Evolutionary conservation across 2,329 filamentous ascomycete species (phyloP).

Genomic region (Exophiala phaeomuriformis): DNA sequence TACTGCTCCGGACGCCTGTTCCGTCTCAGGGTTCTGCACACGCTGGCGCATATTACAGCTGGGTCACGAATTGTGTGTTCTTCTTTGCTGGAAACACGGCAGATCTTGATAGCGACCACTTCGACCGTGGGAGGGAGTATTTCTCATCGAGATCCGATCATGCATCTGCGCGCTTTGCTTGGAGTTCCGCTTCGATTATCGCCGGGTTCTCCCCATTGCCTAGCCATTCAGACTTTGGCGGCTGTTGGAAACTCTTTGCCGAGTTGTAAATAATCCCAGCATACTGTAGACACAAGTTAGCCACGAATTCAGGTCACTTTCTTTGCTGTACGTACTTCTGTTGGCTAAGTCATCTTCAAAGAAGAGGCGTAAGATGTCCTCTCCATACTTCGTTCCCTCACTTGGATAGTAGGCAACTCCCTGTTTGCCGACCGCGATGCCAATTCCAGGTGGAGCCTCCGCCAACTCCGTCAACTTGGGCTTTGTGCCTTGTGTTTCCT

Average conservation of each 20-base stretch:
- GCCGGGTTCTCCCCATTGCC: no score
- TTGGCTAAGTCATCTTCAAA: constrained; percentile 64
- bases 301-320: not conserved
- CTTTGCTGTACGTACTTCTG: constrained; percentile 38
- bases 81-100: no score
- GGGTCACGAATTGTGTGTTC: no score
- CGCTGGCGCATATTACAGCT: no score
- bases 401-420: constrained; percentile 57
- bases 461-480: constrained; percentile 46
- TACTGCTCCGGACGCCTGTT: no score
- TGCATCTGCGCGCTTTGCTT: no score
- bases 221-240: no score
- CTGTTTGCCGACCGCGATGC: constrained; percentile 62
- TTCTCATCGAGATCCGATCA: no score
- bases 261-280: constrained; percentile 4
- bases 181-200: no score
- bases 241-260: constrained; percentile 1
- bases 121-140: no score
- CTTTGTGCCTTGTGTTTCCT: constrained; percentile 30
- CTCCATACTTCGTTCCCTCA: constrained; percentile 52
- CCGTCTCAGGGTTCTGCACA: no score
- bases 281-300: not conserved
- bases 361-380: constrained; percentile 55
- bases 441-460: constrained; percentile 59
- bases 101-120: no score